Evolutionary conservation across 495 filamentous ascomycete species (phyloP).

Genomic region (Penicillium crystallinum): DNA sequence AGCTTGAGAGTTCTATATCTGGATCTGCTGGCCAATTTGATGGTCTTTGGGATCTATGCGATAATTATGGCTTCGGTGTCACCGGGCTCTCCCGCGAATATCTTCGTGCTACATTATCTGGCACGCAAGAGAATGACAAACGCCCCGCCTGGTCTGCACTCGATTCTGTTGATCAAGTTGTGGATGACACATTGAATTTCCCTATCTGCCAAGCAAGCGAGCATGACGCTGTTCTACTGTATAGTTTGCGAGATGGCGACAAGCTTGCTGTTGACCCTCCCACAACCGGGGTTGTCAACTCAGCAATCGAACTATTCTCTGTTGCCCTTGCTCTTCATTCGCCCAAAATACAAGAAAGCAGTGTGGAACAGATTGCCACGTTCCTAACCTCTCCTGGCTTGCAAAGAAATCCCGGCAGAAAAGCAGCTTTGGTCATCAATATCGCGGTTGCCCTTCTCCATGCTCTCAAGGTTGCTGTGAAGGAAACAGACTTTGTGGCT

Average conservation of each 20-base stretch:
- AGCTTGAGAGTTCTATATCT: conserved; percentile 86
- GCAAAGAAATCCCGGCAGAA: conserved; percentile 82
- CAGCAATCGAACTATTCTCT: conserved; percentile 87
- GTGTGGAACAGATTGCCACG: conserved; percentile 85
- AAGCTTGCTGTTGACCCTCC: conserved; percentile 68
- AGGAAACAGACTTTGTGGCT: conserved; percentile 64
- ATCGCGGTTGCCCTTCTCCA: conserved; percentile 75
- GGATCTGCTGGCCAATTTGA: conserved; percentile 88
- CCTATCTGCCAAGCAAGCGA: conserved; percentile 81
- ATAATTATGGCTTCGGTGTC: conserved; percentile 92
- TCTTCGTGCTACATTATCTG: conserved; percentile 62
- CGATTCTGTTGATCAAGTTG: conserved; percentile 58
- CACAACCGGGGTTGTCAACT: conserved; percentile 87
- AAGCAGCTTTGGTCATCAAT: conserved; percentile 86
- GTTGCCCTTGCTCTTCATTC: conserved; percentile 83
- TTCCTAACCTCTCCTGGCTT: conserved; percentile 73
- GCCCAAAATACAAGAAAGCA: conserved; percentile 89
- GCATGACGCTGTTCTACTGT: conserved; percentile 82
- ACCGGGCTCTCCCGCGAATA: conserved; percentile 79
- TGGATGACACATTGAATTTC: conserved; percentile 64
- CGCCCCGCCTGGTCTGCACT: conserved; percentile 57
- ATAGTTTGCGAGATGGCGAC: conserved; percentile 49
- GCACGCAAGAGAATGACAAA: conserved; percentile 57
- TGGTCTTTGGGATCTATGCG: conserved; percentile 86
- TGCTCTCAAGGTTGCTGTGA: conserved; percentile 75